These are phyloP conservation scores for Didymella keratinophila DNA, from an alignment of 2,329 filamentous ascomycete genomes.

Conservation along the genomic window DNA sequence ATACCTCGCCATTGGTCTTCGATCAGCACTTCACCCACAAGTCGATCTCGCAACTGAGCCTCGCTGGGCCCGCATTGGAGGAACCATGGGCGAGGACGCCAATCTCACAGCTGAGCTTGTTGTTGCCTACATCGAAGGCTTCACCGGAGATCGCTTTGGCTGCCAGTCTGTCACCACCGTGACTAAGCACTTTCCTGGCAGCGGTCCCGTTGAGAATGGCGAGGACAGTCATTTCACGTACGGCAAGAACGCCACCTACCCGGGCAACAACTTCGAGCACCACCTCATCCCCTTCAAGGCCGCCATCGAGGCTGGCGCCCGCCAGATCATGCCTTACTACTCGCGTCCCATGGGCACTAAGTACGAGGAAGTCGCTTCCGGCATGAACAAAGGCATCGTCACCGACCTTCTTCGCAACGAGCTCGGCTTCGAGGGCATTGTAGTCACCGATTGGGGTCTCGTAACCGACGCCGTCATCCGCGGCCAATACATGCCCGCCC, in stretches of 20 bases:
- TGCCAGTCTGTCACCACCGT: constrained; percentile 57
- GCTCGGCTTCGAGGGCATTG: constrained; percentile 61
- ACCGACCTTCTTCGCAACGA: constrained; percentile 59
- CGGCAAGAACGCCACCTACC: constrained; percentile 61
- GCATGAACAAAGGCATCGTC: constrained; percentile 61
- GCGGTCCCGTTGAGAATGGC: constrained; percentile 58
- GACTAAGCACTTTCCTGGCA: constrained; percentile 64
- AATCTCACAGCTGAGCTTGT: constrained; percentile 50
- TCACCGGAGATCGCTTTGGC: constrained; percentile 58
- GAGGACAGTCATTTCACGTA: constrained; percentile 63
- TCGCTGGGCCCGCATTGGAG: constrained; percentile 58
- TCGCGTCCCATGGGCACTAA: constrained; percentile 58
- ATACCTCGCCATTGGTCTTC: constrained; percentile 54
- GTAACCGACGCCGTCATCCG: constrained; percentile 56
- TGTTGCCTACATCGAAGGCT: constrained; percentile 58
- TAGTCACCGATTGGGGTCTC: constrained; percentile 63
- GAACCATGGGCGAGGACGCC: constrained; percentile 61
- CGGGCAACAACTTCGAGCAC: constrained; percentile 60
- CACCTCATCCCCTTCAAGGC: constrained; percentile 61
- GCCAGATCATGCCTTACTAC: constrained; percentile 64
- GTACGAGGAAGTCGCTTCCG: constrained; percentile 59
- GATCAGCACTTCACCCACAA: constrained; percentile 60
- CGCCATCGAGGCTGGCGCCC: constrained; percentile 58
- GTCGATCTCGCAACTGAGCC: constrained; percentile 62
- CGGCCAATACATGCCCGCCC: constrained; percentile 57